These are phyloP conservation scores for Cladosporium sp. DNA, from an alignment of 2,329 filamentous ascomycete species.

Conservation along the genomic window DNA sequence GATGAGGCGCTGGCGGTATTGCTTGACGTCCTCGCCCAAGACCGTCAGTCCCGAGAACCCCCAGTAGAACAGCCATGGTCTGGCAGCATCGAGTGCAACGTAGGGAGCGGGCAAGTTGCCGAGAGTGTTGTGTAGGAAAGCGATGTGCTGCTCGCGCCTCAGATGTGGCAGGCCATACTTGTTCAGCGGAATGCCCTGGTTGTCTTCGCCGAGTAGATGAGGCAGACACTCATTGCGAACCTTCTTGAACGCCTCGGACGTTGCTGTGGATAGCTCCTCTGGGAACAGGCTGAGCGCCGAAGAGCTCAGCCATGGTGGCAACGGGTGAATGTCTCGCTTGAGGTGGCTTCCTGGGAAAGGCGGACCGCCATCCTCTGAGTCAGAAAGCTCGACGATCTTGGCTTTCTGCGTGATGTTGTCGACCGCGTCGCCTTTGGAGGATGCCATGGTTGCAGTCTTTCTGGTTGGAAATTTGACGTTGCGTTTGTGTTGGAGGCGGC, in stretches of 20 bases:
- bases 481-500: conserved; percentile 17
- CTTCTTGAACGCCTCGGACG: conserved; percentile 17
- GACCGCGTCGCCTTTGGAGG: conserved; percentile 25
- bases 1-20: conserved; percentile 63
- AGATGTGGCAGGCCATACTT: conserved; percentile 71
- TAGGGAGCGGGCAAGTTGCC: conserved; percentile 67
- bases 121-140: conserved; percentile 60
- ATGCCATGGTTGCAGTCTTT: conserved; percentile 18
- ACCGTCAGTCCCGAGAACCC: conserved; percentile 72
- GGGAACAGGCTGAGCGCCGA: conserved; percentile 29
- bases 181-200: conserved; percentile 58
- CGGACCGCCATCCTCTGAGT: conserved; percentile 30
- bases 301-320: conserved; percentile 32
- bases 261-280: conserved; percentile 22
- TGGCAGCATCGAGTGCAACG: conserved; percentile 76
- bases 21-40: conserved; percentile 69
- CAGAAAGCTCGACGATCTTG: conserved; percentile 35
- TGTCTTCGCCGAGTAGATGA: conserved; percentile 28
- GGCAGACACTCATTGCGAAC: conserved; percentile 29
- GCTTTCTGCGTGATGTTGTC: conserved; percentile 31
- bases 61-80: conserved; percentile 97
- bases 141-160: conserved; percentile 61
- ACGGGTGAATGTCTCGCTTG: conserved; percentile 17
- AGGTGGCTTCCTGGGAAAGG: conserved; percentile 32
- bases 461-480: conserved; percentile 19